phyloP scores from a whole-genome alignment of 164 flowering plant species.

The Vitis cinerea region DNA sequence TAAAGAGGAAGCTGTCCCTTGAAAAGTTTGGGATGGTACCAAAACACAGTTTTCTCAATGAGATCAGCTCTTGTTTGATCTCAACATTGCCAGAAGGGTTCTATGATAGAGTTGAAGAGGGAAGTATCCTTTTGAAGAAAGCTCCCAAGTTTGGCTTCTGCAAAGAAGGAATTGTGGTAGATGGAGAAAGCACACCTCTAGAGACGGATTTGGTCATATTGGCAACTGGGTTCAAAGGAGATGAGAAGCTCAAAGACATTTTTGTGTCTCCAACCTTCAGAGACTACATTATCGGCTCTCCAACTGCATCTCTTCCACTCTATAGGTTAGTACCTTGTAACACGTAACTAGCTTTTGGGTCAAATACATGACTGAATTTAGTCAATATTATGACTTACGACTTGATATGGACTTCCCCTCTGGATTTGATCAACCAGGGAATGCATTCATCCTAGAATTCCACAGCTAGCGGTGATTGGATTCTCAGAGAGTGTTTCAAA shows the following conservation, averaged over 20 bases:
- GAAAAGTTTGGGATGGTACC: conserved; percentile 59
- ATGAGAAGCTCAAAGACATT: conserved; percentile 46
- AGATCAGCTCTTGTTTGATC: conserved; percentile 37
- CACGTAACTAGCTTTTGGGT: too few relatives aligned
- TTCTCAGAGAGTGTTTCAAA: conserved; percentile 52
- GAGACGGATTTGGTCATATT: conserved; percentile 59
- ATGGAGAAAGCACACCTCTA: conserved; percentile 29
- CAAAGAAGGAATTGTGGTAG: conserved; percentile 45
- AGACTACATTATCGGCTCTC: conserved; percentile 30
- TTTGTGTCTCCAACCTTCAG: conserved; percentile 44
- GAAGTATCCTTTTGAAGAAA: conserved; percentile 56
- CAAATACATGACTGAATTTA: too few relatives aligned
- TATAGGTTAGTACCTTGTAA: conserved; percentile 41
- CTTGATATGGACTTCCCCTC: neutral
- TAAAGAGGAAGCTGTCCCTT: conserved; percentile 42
- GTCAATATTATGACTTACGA: too few relatives aligned
- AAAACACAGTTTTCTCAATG: conserved; percentile 42
- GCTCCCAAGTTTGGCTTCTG: conserved; percentile 45
- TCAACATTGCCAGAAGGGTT: conserved; percentile 46
- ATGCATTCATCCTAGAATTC: conserved; percentile 59
- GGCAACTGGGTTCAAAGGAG: conserved; percentile 63
- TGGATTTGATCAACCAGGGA: conserved; percentile 24
- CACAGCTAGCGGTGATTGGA: conserved; percentile 63
- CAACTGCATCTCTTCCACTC: conserved; percentile 34
- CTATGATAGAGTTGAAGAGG: conserved; percentile 57